phyloP scores from a whole-genome alignment of 192 early-diverging fungal genomes.

The Rhizophlyctis rosea region DNA sequence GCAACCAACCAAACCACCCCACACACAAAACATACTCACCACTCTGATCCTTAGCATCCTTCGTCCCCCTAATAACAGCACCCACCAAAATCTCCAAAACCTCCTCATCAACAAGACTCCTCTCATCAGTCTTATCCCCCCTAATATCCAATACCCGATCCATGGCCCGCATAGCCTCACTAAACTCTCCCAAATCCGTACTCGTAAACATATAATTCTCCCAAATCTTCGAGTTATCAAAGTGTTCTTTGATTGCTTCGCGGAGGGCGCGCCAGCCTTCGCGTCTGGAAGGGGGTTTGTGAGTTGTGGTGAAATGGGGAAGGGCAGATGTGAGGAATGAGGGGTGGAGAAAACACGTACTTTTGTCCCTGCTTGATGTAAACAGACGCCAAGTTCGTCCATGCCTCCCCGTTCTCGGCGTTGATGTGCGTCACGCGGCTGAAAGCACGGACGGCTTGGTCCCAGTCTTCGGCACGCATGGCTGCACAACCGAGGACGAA shows the following conservation, averaged over 20 bases:
- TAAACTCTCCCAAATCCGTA: conserved; percentile 73
- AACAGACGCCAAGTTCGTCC: conserved; percentile 92
- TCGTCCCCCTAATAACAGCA: conserved; percentile 44
- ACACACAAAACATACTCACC: conserved; percentile 4
- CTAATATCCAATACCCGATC: conserved; percentile 73
- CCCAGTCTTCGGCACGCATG: conserved; percentile 75
- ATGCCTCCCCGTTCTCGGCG: conserved; percentile 82
- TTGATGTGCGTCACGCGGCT: conserved; percentile 69
- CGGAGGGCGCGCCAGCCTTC: conserved; percentile 81
- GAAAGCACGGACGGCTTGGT: conserved; percentile 72
- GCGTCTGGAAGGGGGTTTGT: conserved; percentile 17
- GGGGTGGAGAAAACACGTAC: conserved; percentile 13
- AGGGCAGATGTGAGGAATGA: neutral
- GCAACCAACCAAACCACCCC: neutral
- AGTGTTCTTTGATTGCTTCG: conserved; percentile 75
- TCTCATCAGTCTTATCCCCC: conserved; percentile 58
- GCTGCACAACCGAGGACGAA: conserved; percentile 94
- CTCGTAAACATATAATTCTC: conserved; percentile 83
- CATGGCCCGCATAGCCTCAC: conserved; percentile 83
- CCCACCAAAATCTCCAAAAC: conserved; percentile 71
- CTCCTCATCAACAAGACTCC: conserved; percentile 75
- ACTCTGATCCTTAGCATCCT: conserved; percentile 9
- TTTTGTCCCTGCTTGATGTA: conserved; percentile 70
- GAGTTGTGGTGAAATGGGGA: too few relatives aligned
- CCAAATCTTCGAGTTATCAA: conserved; percentile 90